phyloP scores from a whole-genome alignment of 2,329 filamentous ascomycete genomes.

The Aaosphaeria arxii region DNA sequence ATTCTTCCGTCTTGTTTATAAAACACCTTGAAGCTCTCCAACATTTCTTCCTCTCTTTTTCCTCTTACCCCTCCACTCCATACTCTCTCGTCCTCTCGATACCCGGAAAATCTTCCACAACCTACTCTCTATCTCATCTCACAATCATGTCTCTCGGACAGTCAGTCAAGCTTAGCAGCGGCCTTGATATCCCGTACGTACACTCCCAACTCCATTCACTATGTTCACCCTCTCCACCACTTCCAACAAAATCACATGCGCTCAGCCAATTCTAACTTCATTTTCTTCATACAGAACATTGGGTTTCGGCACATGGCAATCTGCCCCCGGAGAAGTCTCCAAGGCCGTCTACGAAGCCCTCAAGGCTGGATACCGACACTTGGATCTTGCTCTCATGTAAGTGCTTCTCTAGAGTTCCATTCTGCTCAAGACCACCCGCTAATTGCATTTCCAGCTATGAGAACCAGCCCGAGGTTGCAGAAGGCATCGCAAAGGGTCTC shows the following conservation, averaged over 20 bases:
- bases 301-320: conserved; percentile 37
- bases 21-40: too few species aligned
- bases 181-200: conserved; percentile 46
- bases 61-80: too few species aligned
- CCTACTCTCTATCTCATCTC: neutral
- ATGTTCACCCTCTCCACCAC: neutral
- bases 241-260: neutral
- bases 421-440: neutral
- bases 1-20: too few species aligned
- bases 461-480: conserved; percentile 30
- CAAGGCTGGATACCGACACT: conserved; percentile 32
- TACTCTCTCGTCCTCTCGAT: neutral
- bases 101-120: neutral
- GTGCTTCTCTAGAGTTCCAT: conserved; percentile 3
- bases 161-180: conserved; percentile 29
- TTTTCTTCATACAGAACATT: conserved; percentile 16
- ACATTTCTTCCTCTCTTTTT: too few species aligned
- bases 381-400: conserved; percentile 33
- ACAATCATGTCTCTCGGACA: conserved; percentile 34
- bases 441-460: conserved; percentile 30
- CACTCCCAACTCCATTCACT: neutral
- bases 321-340: conserved; percentile 34
- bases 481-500: conserved; percentile 32
- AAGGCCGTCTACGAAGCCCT: conserved; percentile 40
- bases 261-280: neutral